Percentiles rank a stretch among this genome's conserved stretches.
Evolutionary conservation across 495 filamentous ascomycete genomes (phyloP).

Genomic region (Ascodesmis nigricans): DNA sequence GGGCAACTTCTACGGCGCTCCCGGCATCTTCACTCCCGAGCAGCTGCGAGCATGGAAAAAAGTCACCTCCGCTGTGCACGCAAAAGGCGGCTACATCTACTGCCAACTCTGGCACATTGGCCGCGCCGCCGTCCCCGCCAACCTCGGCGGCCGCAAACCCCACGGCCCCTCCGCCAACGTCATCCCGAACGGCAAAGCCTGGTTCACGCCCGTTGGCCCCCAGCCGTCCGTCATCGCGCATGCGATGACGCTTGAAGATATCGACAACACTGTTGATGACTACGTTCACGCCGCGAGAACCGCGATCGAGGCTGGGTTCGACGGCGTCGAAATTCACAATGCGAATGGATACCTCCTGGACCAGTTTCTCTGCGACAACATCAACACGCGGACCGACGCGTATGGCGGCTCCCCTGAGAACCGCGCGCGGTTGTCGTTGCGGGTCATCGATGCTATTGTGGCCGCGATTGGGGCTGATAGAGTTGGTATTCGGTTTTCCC

Average conservation of each 20-base stretch:
- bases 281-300: conserved; percentile 40
- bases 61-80: conserved; percentile 44
- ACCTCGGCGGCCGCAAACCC: conserved; percentile 26
- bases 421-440: conserved; percentile 41
- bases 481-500: conserved; percentile 40
- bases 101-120: conserved; percentile 47
- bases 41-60: conserved; percentile 42
- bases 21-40: conserved; percentile 38
- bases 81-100: conserved; percentile 39
- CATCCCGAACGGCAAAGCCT: conserved; percentile 18
- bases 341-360: conserved; percentile 59
- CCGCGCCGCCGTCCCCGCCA: conserved; percentile 28
- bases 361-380: conserved; percentile 44
- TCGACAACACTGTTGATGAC: conserved; percentile 31
- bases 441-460: conserved; percentile 38
- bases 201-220: conserved; percentile 7
- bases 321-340: conserved; percentile 46
- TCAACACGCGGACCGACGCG: conserved; percentile 39
- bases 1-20: conserved; percentile 29
- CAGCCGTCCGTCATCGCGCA: conserved; percentile 23
- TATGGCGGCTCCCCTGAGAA: conserved; percentile 59
- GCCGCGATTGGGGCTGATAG: conserved; percentile 41
- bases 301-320: conserved; percentile 48
- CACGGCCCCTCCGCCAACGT: conserved; percentile 29
- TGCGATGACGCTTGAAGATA: conserved; percentile 34